Evolutionary conservation across 2,329 filamentous ascomycete genomes (phyloP), one percentile per base, ranked within the genome.

Genomic region (Sporothrix globosa): DNA sequence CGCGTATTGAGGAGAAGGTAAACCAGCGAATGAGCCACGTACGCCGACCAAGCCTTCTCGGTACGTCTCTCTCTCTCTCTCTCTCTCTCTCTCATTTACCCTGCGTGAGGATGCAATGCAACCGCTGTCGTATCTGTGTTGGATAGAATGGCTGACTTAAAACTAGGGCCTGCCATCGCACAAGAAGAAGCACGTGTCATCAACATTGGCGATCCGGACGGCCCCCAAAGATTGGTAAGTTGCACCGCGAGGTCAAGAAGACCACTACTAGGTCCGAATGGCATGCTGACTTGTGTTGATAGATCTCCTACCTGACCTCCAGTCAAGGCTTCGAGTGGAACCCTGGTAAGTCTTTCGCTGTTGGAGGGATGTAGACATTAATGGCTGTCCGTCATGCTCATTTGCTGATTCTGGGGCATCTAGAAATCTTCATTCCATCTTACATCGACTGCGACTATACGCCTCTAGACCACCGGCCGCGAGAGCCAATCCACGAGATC

Each of bases 261-360:
- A n/a, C 13, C 1, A 21, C 30, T 60, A 52, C 4, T 34, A 39
- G 3, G 21, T 48, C n/a, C 48, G 13, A 9, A 5, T 30, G 50
- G 41, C 76, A 79, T 68, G 77, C 73, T 41, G 34, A 63, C 50
- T 53, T 7, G 58, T 50, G 14, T 17, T 46, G 69, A 68, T 74
- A 93, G 91, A 92, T 94, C 74, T 92, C 91, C 27, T 95, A 92
- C 78, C 87, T 94, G 67, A 90, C 91, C 72, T 90, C 90, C 6
- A 91, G 89, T 76, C 91, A 95, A 80, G 91, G 91, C 70, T 95
- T 93, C 77, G 88, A 90, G 72, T 95, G 91, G 91, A 94, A 94
- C 79, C 91, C 91, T 79, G 89, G 89, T 90, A 81, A 69, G 80
- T 76, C 34, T 10, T 19, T 60, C 2, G 14, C 9, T 3, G 19